These are phyloP conservation scores for Lactarius deliciosus DNA, from an alignment of 768 basidiomycete genomes.

Conservation along the genomic window DNA sequence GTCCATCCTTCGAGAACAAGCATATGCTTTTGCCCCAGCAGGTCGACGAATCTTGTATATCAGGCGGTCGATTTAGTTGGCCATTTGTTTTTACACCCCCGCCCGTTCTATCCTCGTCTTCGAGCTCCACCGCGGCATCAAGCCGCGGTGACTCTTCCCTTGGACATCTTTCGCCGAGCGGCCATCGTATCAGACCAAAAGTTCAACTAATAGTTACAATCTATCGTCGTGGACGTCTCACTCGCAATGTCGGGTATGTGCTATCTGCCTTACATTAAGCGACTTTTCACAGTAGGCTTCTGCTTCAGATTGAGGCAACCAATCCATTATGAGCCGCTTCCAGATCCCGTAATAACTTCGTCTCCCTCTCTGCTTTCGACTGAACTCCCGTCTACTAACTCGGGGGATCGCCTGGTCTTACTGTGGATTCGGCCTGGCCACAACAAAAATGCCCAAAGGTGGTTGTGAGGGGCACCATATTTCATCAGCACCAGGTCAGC, in stretches of 20 bases:
- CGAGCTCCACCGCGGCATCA: not conserved
- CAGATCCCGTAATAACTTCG: not conserved
- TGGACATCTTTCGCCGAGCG: not conserved
- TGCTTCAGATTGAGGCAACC: constrained; percentile 3
- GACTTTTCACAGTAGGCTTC: not conserved
- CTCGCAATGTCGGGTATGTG: constrained; percentile 19
- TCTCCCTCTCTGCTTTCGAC: constrained; percentile 1
- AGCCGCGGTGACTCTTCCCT: not conserved
- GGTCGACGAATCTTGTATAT: constrained; percentile 2
- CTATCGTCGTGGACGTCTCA: constrained; percentile 14
- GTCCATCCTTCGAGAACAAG: constrained; percentile 9
- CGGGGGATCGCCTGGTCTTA: not conserved
- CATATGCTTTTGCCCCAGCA: constrained; percentile 1
- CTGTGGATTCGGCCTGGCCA: constrained; percentile 6
- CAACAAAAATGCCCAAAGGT: constrained; percentile 13
- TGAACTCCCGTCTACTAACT: not conserved
- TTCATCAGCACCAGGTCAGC: not conserved
- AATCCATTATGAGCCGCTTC: constrained; percentile 3
- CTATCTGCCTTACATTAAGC: not conserved
- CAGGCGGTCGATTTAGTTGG: constrained; percentile 10
- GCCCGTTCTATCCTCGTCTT: not conserved
- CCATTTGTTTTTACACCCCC: constrained; percentile 17
- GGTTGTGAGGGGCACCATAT: constrained; percentile 15
- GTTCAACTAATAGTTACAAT: constrained; percentile 18
- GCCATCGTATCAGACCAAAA: not conserved